Base-by-base conservation (phyloP, 129 eudicot species). In the Dittrichia graveolens region DNA sequence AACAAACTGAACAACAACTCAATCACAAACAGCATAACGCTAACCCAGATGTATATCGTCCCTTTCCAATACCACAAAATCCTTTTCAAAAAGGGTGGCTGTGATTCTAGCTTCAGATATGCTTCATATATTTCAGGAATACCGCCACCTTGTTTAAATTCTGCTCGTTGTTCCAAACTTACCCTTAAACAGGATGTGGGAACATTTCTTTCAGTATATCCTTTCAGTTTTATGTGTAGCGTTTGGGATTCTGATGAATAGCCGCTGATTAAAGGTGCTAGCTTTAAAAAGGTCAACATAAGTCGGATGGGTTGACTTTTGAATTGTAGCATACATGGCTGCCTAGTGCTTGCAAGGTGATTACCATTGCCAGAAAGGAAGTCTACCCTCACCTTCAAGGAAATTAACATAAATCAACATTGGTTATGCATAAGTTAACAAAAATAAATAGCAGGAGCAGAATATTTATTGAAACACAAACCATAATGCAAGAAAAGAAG, bases 41-140 rank as follows among this genome's bases (percentile, higher is more conserved):
- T 80, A 53, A 71, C 55, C 98, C 95, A 90, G 52, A 90, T 67
- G 64, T 83, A 87, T 18, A 93, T 59, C 7, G 91, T 93, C 72
- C 61, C 85, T 78, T 76, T 87, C 96, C 98, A 90, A 59, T 58
- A 82, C 96, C 98, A 93, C 38, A 93, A n/a, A 31, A 85, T 65
- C 82, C 85, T 78, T 80, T 86, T 87, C n/a, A 80, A 74, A 42
- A 93, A 78, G 34, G 96, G 95, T 56, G 82, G 96, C 71, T 90
- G 82, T 0, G 95, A 87, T 73, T 89, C 87, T 6, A 93, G 71
- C n/a, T 72, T 66, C 76, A 93, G 18, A 66, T 74, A 80, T 5
- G 95, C 96, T 52, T 68, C 80, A 71, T 93, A 93, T 69, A 93
- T 70, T 78, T 90, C 89, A 2, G 98, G 96, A 24, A 90, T 50